Evolutionary conservation across 768 basidiomycete species (phyloP), one percentile per base, ranked within the genome.

Genomic region (Holtermannia corniformis): DNA sequence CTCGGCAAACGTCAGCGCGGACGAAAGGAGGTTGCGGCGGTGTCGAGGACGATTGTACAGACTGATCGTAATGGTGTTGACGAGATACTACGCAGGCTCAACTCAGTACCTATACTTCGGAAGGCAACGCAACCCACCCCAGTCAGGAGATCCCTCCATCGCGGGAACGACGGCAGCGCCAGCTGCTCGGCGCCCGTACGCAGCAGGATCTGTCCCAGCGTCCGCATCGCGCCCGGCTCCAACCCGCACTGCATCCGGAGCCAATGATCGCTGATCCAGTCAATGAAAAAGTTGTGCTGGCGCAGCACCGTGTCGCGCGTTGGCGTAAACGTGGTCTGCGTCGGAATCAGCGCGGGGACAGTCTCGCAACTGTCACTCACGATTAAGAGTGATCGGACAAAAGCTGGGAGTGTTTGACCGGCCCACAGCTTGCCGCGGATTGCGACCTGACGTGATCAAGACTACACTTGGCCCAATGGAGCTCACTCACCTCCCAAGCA

Each of bases 31-130:
- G 32, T 37, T 37, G 5, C 67, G 51, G 0, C 57, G 41, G 28
- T 64, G 67, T 10, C 67, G 55, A 0, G 65, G 16, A 25, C 54
- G 56, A 47, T 64, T 65, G 16, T 49, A 46, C 2, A 60, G 41
- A 12, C 55, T 47, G 16, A 52, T 44, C 1, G 48, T 42, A 3
- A 57, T 23, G 2, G 54, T 60, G 3, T 47, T 47, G 3, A 63
- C 50, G 7, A 42, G 44, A 44, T 50, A 53, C 58, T 60, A 44
- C 13, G 13, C 19, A 40, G 58, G 51, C 49, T 43, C 37, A 25
- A 28, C 3, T 3, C 11, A 3, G 14, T 37, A 14, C 21, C 11
- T 26, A 7, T 37, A 37, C 32, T 37, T 37, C 16, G 32, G 10
- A 37, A 20, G 13, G 50, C 5, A 22, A 3, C 4, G 22, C 13